Percentiles rank a stretch among this genome's conserved stretches.
Conservation (phyloP, 73 alveolate species). For the Diophrys sp. region DNA sequence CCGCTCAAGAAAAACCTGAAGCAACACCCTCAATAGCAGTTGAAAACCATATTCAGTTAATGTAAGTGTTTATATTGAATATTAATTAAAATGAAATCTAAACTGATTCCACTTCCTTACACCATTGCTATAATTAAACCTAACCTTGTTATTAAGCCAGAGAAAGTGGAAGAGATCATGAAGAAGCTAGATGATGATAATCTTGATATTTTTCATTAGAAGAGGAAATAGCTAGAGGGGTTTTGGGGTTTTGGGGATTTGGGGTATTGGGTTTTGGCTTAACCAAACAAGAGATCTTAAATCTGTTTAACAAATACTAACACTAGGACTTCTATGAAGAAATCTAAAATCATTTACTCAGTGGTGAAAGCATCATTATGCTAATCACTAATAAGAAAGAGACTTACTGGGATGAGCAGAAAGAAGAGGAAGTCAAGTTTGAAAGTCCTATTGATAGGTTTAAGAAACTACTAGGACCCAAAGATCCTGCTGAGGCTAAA, state of each 20-base stretch:
- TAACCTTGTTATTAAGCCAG: slow-evolving; percentile 58
- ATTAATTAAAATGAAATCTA: slow-evolving; percentile 24
- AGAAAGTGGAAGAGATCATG: slow-evolving; percentile 54
- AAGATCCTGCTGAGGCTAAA: slow-evolving; percentile 88
- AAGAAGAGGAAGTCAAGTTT: slow-evolving; percentile 71
- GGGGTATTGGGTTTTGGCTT: no score
- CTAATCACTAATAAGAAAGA: slow-evolving; percentile 67
- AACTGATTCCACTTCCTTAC: slow-evolving; percentile 59
- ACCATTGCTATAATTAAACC: slow-evolving; percentile 79
- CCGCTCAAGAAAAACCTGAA: not conserved
- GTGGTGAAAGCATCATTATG: slow-evolving; percentile 84
- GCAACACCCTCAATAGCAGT: not conserved
- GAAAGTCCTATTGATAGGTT: slow-evolving; percentile 84
- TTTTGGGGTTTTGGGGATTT: no score
- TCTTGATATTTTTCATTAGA: slow-evolving; percentile 68
- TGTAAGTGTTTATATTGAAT: not conserved
- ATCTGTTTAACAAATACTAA: slow-evolving; percentile 72
- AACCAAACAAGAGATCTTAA: slow-evolving; percentile 77
- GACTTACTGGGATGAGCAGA: slow-evolving; percentile 54
- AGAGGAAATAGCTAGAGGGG: slow-evolving; percentile 46
- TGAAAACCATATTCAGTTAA: not conserved
- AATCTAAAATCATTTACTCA: slow-evolving; percentile 35
- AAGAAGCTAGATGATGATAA: slow-evolving; percentile 71
- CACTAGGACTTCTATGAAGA: slow-evolving; percentile 69
- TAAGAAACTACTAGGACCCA: slow-evolving; percentile 89